phyloP scores from a whole-genome alignment of 1,284 basidiomycete genomes.

The Cryptococcus floricola region DNA sequence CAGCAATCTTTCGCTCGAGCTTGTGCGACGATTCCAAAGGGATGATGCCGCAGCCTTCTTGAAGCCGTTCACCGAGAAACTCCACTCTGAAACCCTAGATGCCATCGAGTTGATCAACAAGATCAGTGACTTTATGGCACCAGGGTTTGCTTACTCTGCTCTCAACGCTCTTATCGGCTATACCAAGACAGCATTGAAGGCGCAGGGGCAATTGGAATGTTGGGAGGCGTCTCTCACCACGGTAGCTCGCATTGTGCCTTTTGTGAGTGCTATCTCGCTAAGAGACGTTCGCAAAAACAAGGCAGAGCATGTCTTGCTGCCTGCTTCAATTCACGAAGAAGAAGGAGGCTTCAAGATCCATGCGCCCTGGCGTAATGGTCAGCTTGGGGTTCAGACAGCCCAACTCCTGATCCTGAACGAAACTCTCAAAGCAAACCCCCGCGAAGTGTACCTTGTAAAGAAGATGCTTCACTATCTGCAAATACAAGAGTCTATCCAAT shows the following conservation, averaged over 20 bases:
- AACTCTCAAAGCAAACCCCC: conserved; percentile 63
- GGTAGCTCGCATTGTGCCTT: conserved; percentile 58
- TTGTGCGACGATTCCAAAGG: conserved; percentile 66
- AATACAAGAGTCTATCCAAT: conserved; percentile 27
- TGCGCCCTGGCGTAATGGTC: conserved; percentile 53
- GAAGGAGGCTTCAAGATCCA: conserved; percentile 52
- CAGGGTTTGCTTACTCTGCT: conserved; percentile 62
- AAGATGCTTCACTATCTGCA: conserved; percentile 64
- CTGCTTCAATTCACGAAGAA: conserved; percentile 54
- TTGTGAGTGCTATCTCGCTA: conserved; percentile 68
- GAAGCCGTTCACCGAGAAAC: conserved; percentile 61
- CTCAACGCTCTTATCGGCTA: conserved; percentile 69
- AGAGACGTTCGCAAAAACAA: conserved; percentile 71
- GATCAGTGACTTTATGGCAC: conserved; percentile 58
- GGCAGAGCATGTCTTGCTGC: conserved; percentile 65
- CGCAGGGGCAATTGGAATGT: conserved; percentile 49
- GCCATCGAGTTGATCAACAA: conserved; percentile 55
- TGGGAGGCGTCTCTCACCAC: conserved; percentile 60
- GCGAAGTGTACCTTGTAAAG: conserved; percentile 67
- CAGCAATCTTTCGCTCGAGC: conserved; percentile 57
- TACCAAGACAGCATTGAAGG: conserved; percentile 58
- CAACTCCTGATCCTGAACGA: conserved; percentile 67
- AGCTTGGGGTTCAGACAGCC: conserved; percentile 63
- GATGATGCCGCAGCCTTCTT: conserved; percentile 66
- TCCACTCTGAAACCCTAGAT: conserved; percentile 56